A percentile compares a stretch with the other conserved stretches of the same genome.
These are phyloP conservation scores for Paulownia fortunei DNA, from an alignment of 257 asterid genomes.

Conservation along the genomic window DNA sequence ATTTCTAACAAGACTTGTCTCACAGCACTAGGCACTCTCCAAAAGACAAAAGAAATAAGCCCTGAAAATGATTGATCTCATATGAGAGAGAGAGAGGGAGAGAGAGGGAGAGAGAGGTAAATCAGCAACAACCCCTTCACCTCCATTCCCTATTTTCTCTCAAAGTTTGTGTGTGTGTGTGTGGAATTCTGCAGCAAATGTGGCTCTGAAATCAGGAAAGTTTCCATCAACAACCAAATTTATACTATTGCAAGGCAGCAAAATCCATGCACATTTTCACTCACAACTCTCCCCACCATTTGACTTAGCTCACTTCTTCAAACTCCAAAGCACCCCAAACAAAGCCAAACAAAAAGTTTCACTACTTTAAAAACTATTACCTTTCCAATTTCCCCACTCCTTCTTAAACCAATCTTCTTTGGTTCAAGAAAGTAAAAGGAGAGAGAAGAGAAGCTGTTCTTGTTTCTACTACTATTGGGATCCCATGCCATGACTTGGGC, in stretches of 20 bases:
- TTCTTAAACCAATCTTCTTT: slow-evolving; percentile 11
- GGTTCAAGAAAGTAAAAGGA: slow-evolving; percentile 16
- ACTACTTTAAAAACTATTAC: too few species aligned
- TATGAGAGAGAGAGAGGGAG: slow-evolving; percentile 40
- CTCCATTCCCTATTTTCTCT: slow-evolving; percentile 12
- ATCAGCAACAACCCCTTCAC: slow-evolving; percentile 13
- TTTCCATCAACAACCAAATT: slow-evolving; percentile 27
- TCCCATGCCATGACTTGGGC: slow-evolving; percentile 45
- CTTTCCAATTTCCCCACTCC: too few species aligned
- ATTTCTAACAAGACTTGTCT: slow-evolving; percentile 30
- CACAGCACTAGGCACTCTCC: slow-evolving; percentile 34
- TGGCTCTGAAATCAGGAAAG: slow-evolving; percentile 62
- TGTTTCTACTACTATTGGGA: too few species aligned
- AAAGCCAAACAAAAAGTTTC: slow-evolving; percentile 15
- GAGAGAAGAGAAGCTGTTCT: neutral
- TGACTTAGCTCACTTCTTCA: slow-evolving; percentile 44
- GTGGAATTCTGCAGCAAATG: slow-evolving; percentile 52
- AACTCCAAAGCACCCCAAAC: slow-evolving; percentile 36
- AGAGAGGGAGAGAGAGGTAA: neutral
- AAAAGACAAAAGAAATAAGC: slow-evolving; percentile 47
- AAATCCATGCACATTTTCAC: slow-evolving; percentile 55
- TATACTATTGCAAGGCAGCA: slow-evolving; percentile 47
- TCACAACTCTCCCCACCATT: slow-evolving; percentile 46
- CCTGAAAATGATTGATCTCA: slow-evolving; percentile 79
- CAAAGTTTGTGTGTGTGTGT: slow-evolving; percentile 33